Conservation (phyloP, 2,329 filamentous ascomycete genomes). For the Seiridium cupressi region DNA sequence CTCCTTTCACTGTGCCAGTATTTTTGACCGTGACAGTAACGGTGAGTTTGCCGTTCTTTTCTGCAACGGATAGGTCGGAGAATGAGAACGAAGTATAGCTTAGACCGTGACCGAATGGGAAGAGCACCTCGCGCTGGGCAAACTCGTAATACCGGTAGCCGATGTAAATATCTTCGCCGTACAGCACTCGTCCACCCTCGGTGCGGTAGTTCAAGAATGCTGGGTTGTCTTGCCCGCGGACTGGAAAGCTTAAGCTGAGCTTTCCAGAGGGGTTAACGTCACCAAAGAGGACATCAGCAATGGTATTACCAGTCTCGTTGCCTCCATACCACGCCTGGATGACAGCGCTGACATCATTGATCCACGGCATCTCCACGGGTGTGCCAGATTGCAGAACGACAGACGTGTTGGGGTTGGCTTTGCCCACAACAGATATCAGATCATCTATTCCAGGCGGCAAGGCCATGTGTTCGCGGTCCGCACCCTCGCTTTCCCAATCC, state of each 20-base stretch:
- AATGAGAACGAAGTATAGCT: conserved; percentile 71
- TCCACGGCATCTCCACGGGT: conserved; percentile 71
- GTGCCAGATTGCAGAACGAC: conserved; percentile 79
- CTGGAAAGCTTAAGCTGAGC: conserved; percentile 71
- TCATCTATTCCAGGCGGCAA: conserved; percentile 72
- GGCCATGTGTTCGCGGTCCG: conserved; percentile 75
- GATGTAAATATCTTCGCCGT: conserved; percentile 78
- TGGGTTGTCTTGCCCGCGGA: conserved; percentile 66
- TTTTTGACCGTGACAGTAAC: conserved; percentile 58
- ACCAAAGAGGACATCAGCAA: conserved; percentile 76
- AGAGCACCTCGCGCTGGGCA: conserved; percentile 62
- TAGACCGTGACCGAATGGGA: conserved; percentile 78
- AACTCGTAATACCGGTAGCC: conserved; percentile 82
- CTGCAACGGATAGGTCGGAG: conserved; percentile 46
- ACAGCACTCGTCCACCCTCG: conserved; percentile 70
- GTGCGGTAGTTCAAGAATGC: conserved; percentile 72
- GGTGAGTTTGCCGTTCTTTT: conserved; percentile 43
- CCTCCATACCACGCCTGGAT: conserved; percentile 83
- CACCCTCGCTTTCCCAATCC: conserved; percentile 79
- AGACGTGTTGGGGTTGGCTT: conserved; percentile 66
- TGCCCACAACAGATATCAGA: conserved; percentile 64
- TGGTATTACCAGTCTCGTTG: conserved; percentile 80
- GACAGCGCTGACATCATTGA: conserved; percentile 53
- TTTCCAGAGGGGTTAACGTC: conserved; percentile 73
- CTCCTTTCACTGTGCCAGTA: conserved; percentile 51